Percentiles rank a stretch among this genome's conserved stretches.
Conservation (phyloP, 305 asterid species). For the Plantago coronopus region DNA sequence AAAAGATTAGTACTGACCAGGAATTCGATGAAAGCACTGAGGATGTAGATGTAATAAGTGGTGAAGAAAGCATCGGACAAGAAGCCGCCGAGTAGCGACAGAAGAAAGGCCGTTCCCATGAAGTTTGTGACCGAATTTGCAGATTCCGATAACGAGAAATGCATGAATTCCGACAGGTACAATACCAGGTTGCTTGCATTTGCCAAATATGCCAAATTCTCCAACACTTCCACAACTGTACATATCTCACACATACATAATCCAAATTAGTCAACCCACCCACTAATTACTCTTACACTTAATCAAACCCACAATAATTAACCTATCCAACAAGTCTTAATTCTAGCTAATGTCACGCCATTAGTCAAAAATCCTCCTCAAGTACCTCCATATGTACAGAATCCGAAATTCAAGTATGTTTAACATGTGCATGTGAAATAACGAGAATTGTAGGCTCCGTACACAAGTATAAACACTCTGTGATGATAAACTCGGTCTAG, state of each 20-base stretch:
- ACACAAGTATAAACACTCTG: too few species aligned
- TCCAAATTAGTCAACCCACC: not conserved
- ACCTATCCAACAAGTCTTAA: too few species aligned
- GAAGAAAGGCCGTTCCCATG: conserved; percentile 94
- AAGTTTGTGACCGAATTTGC: conserved; percentile 87
- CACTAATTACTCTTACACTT: too few species aligned
- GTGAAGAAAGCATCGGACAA: conserved; percentile 84
- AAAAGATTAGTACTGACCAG: conserved; percentile 52
- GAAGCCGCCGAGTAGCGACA: conserved; percentile 91
- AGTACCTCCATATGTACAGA: too few species aligned
- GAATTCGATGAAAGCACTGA: conserved; percentile 59
- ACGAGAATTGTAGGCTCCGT: too few species aligned
- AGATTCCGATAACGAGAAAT: conserved; percentile 67
- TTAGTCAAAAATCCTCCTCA: too few species aligned
- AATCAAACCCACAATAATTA: too few species aligned
- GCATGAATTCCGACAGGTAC: conserved; percentile 70
- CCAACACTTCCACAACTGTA: conserved; percentile 79
- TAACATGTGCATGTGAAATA: too few species aligned
- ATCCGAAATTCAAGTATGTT: too few species aligned
- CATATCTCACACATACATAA: not conserved
- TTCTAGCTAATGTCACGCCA: too few species aligned
- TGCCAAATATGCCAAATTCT: conserved; percentile 87
- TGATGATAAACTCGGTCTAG: too few species aligned
- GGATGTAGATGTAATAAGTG: conserved; percentile 56
- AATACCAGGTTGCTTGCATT: conserved; percentile 91